Evolutionary conservation across 768 basidiomycete genomes (phyloP).

Genomic region (Pleurotus djamor): DNA sequence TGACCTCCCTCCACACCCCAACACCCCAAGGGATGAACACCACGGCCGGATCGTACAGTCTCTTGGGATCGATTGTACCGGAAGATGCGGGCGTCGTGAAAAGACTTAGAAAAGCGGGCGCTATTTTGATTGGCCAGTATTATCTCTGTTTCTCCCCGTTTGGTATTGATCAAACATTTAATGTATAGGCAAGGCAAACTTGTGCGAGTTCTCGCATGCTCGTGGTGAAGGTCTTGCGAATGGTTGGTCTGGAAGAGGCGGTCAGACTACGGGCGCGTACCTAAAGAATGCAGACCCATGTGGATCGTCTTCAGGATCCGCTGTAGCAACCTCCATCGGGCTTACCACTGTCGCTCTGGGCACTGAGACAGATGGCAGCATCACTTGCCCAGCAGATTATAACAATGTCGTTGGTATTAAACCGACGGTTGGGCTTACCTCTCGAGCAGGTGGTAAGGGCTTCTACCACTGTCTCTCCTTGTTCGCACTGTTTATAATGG

Average conservation of each 20-base stretch:
- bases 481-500: neutral
- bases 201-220: neutral
- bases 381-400: conserved; percentile 46
- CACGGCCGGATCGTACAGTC: conserved; percentile 13
- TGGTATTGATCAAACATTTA: neutral
- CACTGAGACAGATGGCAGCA: conserved; percentile 54
- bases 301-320: conserved; percentile 62
- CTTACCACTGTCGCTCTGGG: conserved; percentile 45
- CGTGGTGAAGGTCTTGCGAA: conserved; percentile 27
- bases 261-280: conserved; percentile 49
- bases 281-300: conserved; percentile 51
- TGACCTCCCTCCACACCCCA: neutral
- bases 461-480: neutral
- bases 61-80: conserved; percentile 16
- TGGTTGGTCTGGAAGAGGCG: conserved; percentile 60
- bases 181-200: neutral
- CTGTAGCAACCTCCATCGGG: conserved; percentile 49
- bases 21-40: conserved; percentile 13
- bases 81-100: conserved; percentile 15
- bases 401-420: conserved; percentile 62
- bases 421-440: conserved; percentile 58
- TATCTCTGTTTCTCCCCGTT: neutral
- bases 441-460: conserved; percentile 49
- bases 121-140: conserved; percentile 19
- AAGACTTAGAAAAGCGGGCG: conserved; percentile 10